Evolutionary conservation across 2,329 filamentous ascomycete species (phyloP).

Genomic region (Colletotrichum aenigma): DNA sequence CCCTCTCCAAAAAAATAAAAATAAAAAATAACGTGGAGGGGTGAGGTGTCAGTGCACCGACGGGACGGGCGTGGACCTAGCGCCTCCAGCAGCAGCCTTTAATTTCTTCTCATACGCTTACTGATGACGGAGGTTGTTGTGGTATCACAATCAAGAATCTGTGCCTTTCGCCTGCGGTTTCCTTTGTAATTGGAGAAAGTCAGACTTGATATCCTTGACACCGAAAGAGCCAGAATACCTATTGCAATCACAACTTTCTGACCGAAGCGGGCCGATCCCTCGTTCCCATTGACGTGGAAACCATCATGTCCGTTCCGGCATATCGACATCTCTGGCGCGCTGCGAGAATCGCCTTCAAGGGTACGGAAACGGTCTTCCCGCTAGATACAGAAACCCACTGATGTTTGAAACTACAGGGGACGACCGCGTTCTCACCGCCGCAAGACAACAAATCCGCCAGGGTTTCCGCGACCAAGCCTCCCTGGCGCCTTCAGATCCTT

Average conservation of each 20-base stretch:
- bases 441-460: slow-evolving; percentile 72
- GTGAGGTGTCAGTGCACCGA: neutral
- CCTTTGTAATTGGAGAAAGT: neutral
- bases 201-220: neutral
- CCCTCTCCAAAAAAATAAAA: neutral
- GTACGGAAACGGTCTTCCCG: slow-evolving; percentile 44
- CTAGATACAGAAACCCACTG: neutral
- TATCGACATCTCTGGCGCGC: slow-evolving; percentile 86
- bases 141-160: neutral
- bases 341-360: slow-evolving; percentile 81
- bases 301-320: slow-evolving; percentile 69
- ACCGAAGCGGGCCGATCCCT: neutral
- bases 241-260: neutral
- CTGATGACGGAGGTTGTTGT: neutral
- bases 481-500: slow-evolving; percentile 61
- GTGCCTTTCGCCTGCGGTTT: neutral
- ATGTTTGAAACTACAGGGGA: slow-evolving; percentile 64
- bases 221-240: neutral
- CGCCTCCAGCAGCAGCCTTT: neutral
- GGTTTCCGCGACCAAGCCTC: slow-evolving; percentile 73
- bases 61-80: neutral
- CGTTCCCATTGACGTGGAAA: neutral
- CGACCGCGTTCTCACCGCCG: slow-evolving; percentile 67
- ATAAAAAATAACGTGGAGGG: neutral
- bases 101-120: neutral